Evolutionary conservation across 108 stramenopile genomes (phyloP), one percentile per base, ranked within the genome.

Genomic region (Cyclotella sp.): DNA sequence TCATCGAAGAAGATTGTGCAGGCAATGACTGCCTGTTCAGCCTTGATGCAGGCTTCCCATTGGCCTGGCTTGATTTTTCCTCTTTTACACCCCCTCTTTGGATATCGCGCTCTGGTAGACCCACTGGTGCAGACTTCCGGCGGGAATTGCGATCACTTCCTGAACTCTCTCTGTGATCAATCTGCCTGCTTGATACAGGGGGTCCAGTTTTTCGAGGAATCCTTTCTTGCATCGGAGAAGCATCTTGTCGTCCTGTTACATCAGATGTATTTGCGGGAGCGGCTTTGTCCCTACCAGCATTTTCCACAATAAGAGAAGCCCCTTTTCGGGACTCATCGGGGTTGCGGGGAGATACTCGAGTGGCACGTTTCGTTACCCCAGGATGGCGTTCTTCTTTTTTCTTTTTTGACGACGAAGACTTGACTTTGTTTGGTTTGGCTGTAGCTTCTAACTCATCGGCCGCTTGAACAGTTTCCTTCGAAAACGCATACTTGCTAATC

Each of bases 401-500:
- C 24, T 46, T 65, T 34, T 65, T 65, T 24, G 64, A 44, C 11
- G 64, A 47, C 12, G 43, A 41, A 63, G 21, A 0, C 24, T 65
- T 24, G 11, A 0, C 14, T 65, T 8, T 65, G 44, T 19, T 10
- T 22, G 43, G 21, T 24, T 6, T 47, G 8, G 64, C 24, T 26
- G 45, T 47, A 10, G n/a, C 22, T n/a, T 3, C 22, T 28, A 19
- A 22, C 45, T 45, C 46, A 26, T 65, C 34, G 10, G 29, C 61
- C 15, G 13, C 41, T 1, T 15, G 45, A 21, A 65, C 9, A 47
- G 64, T 65, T 26, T 45, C 43, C 45, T 47, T 65, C 1, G 64
- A 65, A 47, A 65, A 65, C 6, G 44, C 24, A 34, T 65, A 65
- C 30, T 65, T 65, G 64, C 64, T 65, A 24, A 65, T 65, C 64